These are phyloP conservation scores for Datura wrightii DNA, from an alignment of 257 asterid species.

Conservation along the genomic window DNA sequence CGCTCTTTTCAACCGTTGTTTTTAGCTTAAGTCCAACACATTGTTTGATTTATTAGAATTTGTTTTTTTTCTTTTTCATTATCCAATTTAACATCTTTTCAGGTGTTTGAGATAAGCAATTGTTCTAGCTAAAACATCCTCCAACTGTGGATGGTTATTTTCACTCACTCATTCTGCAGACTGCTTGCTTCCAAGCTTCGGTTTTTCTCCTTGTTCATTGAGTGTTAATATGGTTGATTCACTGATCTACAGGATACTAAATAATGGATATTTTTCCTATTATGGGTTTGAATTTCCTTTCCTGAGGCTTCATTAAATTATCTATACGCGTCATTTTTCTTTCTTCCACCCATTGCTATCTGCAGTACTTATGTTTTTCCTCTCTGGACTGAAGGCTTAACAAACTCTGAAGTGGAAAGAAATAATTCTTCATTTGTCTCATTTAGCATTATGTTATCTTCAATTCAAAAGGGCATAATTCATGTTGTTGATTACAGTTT, in stretches of 20 bases:
- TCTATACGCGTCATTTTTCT: background rate
- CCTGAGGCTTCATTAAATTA: constrained; percentile 15
- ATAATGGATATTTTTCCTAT: background rate
- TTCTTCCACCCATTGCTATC: background rate
- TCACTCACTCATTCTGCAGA: constrained; percentile 19
- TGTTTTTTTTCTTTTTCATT: background rate
- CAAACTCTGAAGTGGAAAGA: no score
- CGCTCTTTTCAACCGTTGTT: constrained; percentile 37
- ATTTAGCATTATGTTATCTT: background rate
- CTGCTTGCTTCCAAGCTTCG: background rate
- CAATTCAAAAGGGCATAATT: background rate
- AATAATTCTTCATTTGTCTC: background rate
- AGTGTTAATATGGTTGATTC: constrained; percentile 15
- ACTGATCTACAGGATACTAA: constrained; percentile 14
- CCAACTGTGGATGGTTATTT: constrained; percentile 5
- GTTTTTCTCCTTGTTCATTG: constrained; percentile 23
- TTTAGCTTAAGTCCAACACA: constrained; percentile 42
- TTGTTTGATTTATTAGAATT: constrained; percentile 32
- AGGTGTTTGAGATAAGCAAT: constrained; percentile 20
- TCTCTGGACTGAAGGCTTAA: background rate
- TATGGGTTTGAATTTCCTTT: background rate
- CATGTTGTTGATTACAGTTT: background rate
- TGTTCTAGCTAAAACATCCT: constrained; percentile 18
- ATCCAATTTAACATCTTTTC: constrained; percentile 27
- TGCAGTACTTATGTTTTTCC: background rate